Evolutionary conservation across 108 stramenopile genomes (phyloP).

Genomic region (Cyclotella baltica): DNA sequence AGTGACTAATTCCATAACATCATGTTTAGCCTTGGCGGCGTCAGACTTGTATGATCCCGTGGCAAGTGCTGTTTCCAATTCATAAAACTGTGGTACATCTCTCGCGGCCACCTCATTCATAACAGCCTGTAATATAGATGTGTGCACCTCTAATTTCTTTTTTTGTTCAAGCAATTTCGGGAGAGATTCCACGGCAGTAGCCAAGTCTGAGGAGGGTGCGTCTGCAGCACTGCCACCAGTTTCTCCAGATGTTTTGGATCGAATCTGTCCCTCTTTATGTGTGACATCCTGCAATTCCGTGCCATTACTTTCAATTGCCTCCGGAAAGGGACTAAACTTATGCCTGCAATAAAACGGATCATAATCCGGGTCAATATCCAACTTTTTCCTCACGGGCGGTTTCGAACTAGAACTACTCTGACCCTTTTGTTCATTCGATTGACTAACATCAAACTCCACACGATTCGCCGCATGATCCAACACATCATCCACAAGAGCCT

Average conservation of each 20-base stretch:
- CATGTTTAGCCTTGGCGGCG: slow-evolving; percentile 71
- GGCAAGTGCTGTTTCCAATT: slow-evolving; percentile 87
- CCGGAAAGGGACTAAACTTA: slow-evolving; percentile 95
- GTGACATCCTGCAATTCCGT: slow-evolving; percentile 93
- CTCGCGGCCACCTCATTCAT: slow-evolving; percentile 97
- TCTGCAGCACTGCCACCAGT: slow-evolving; percentile 48
- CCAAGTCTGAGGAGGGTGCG: slow-evolving; percentile 87
- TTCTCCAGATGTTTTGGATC: slow-evolving; percentile 65
- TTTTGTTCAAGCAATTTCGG: slow-evolving; percentile 95
- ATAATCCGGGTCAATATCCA: slow-evolving; percentile 92
- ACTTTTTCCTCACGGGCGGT: slow-evolving; percentile 78
- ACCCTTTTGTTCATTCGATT: slow-evolving; percentile 24
- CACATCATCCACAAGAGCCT: slow-evolving; percentile 96
- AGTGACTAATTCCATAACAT: slow-evolving; percentile 79
- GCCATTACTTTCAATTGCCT: slow-evolving; percentile 96
- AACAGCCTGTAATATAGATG: slow-evolving; percentile 95
- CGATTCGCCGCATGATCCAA: slow-evolving; percentile 90
- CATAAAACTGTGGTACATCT: slow-evolving; percentile 97
- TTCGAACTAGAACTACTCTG: slow-evolving; percentile 42
- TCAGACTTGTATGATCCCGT: slow-evolving; percentile 88
- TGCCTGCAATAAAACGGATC: slow-evolving; percentile 90
- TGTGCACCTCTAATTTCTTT: slow-evolving; percentile 95
- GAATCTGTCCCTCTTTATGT: slow-evolving; percentile 76
- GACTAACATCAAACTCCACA: slow-evolving; percentile 81
- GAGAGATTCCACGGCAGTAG: slow-evolving; percentile 93